Evolutionary conservation across 805 yeast genomes (phyloP).

Genomic region (Cyberlindnera galapagoensis): DNA sequence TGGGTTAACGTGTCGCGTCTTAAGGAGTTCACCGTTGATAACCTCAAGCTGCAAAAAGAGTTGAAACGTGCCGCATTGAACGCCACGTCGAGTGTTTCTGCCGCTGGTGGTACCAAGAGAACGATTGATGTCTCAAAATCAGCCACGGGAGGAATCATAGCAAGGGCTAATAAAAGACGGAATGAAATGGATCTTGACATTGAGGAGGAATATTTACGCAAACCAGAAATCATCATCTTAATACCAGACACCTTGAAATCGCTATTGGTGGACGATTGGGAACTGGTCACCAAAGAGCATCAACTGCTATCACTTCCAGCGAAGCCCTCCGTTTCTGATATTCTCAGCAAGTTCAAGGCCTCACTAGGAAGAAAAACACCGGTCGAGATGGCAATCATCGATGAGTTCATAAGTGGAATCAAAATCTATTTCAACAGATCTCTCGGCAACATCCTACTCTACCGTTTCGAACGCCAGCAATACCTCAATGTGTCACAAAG

Average conservation of each 20-base stretch:
- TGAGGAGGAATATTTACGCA: conserved; percentile 20
- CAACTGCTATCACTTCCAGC: conserved; percentile 64
- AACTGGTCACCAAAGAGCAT: conserved; percentile 73
- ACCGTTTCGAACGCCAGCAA: conserved; percentile 74
- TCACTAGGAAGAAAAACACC: conserved; percentile 23
- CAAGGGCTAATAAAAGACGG: conserved; percentile 24
- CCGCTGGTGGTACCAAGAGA: conserved; percentile 11
- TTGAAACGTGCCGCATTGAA: conserved; percentile 42
- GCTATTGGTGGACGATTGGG: conserved; percentile 89
- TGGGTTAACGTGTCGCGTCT: conserved; percentile 78
- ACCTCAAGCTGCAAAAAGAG: conserved; percentile 54
- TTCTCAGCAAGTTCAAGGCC: conserved; percentile 47
- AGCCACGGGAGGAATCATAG: conserved; percentile 1
- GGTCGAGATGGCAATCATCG: conserved; percentile 38
- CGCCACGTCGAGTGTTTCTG: conserved; percentile 19
- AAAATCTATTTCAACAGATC: conserved; percentile 67
- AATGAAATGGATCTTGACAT: conserved; percentile 27
- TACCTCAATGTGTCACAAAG: conserved; percentile 43
- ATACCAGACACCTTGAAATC: conserved; percentile 67
- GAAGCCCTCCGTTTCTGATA: conserved; percentile 41
- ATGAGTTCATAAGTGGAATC: conserved; percentile 69
- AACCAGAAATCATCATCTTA: conserved; percentile 40
- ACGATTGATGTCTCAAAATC: conserved; percentile 13
- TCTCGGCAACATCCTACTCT: conserved; percentile 61
- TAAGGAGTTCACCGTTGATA: conserved; percentile 62